Percentiles rank a stretch among this genome's conserved stretches.
Evolutionary conservation across 495 filamentous ascomycete genomes (phyloP).

Genomic region (Penicillium nucicola): DNA sequence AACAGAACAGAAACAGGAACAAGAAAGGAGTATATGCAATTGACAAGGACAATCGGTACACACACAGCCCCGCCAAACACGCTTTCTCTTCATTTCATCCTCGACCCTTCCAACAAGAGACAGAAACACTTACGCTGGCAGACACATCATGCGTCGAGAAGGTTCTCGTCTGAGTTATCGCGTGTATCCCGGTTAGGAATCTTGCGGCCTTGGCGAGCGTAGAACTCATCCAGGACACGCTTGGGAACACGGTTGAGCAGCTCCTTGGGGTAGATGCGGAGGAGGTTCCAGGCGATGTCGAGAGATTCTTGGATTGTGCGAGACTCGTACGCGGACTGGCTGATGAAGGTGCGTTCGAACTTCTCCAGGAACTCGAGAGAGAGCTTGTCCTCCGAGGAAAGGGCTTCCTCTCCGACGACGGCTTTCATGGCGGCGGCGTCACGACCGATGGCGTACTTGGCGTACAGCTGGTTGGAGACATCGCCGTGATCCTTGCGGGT

Average conservation of each 20-base stretch:
- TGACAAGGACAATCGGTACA: neutral
- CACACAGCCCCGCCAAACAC: too few relatives aligned
- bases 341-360: conserved; percentile 92
- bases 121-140: neutral
- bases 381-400: conserved; percentile 94
- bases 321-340: conserved; percentile 86
- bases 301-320: conserved; percentile 87
- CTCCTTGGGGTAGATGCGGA: conserved; percentile 96
- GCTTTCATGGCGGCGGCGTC: conserved; percentile 99
- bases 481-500: conserved; percentile 96
- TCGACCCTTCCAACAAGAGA: neutral
- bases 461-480: conserved; percentile 98
- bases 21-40: conserved; percentile 3
- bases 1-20: neutral
- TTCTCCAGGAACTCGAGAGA: conserved; percentile 98
- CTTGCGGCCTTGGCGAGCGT: conserved; percentile 64
- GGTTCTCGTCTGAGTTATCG: conserved; percentile 64
- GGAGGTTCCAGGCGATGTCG: conserved; percentile 91
- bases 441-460: conserved; percentile 98
- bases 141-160: conserved; percentile 54
- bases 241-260: conserved; percentile 95
- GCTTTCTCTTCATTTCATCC: too few relatives aligned
- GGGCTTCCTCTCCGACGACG: conserved; percentile 95
- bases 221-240: conserved; percentile 91
- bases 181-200: conserved; percentile 63